Conservation (phyloP, 2,329 filamentous ascomycete genomes). For the Furcasterigmium sp. region DNA sequence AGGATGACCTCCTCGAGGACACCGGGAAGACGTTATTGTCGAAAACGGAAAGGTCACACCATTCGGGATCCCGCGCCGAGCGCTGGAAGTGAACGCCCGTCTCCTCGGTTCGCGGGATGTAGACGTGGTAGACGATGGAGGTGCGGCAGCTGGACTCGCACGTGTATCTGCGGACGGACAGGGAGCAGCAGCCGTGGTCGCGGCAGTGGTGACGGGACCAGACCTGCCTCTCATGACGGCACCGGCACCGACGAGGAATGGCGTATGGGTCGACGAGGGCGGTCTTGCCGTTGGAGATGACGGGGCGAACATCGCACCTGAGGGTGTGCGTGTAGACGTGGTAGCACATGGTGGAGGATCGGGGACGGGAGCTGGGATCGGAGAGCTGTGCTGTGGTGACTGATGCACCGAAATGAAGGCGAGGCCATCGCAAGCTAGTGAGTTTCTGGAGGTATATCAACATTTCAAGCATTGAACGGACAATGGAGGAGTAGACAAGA, state of each 20-base stretch:
- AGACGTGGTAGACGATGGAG: conserved; percentile 5
- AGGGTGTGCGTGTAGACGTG: conserved; percentile 19
- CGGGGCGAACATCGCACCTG: conserved; percentile 20
- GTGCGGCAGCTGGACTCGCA: conserved; percentile 10
- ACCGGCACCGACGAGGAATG: conserved; percentile 13
- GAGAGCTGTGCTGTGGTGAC: too few species aligned
- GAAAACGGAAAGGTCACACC: conserved; percentile 6
- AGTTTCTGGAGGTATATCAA: too few species aligned
- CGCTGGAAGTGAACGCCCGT: not conserved
- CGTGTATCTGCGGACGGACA: conserved; percentile 7
- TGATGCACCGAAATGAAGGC: too few species aligned
- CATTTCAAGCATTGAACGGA: too few species aligned
- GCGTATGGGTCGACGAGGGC: conserved; percentile 18
- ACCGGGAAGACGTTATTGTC: conserved; percentile 5
- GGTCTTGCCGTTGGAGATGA: conserved; percentile 16
- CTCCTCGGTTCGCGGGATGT: not conserved
- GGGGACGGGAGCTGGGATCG: too few species aligned
- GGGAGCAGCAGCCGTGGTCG: conserved; percentile 20
- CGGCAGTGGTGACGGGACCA: conserved; percentile 11
- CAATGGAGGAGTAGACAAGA: too few species aligned
- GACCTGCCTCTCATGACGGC: conserved; percentile 4
- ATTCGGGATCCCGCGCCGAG: not conserved
- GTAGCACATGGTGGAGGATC: conserved; percentile 11
- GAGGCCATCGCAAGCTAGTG: too few species aligned
- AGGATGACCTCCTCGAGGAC: not conserved